Conservation (phyloP, 805 yeast genomes). For the Kockiozyma suomiensis region DNA sequence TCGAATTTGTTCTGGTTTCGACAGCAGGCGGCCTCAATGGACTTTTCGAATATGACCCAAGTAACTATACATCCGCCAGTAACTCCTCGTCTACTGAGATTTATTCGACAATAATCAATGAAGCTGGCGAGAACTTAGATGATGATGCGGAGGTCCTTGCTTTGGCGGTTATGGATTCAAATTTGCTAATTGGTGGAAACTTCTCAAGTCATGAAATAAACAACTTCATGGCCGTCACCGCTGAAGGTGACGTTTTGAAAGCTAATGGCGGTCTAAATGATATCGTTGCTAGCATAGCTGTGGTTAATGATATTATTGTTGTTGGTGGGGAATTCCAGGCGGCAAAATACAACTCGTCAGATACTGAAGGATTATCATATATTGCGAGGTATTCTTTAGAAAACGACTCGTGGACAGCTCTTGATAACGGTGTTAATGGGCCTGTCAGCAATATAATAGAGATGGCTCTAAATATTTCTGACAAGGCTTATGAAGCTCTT, state of each 20-base stretch:
- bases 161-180: constrained; percentile 40
- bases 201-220: constrained; percentile 47
- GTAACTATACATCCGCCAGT: constrained; percentile 57
- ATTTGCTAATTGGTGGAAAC: constrained; percentile 55
- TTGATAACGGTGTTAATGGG: constrained; percentile 35
- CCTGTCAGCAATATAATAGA: constrained; percentile 19
- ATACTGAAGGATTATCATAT: constrained; percentile 7
- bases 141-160: constrained; percentile 48
- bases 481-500: constrained; percentile 24
- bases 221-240: constrained; percentile 43
- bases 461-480: constrained; percentile 14
- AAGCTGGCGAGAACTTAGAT: constrained; percentile 45
- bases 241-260: constrained; percentile 29
- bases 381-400: constrained; percentile 26
- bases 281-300: constrained; percentile 42
- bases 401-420: constrained; percentile 10
- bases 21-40: constrained; percentile 57
- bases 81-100: constrained; percentile 42
- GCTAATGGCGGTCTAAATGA: constrained; percentile 49
- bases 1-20: constrained; percentile 39
- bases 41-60: constrained; percentile 75
- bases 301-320: constrained; percentile 44
- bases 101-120: constrained; percentile 53
- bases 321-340: constrained; percentile 53
- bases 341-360: constrained; percentile 39